Base-by-base conservation (phyloP, 2,329 filamentous ascomycete species). In the Clonostachys chloroleuca region DNA sequence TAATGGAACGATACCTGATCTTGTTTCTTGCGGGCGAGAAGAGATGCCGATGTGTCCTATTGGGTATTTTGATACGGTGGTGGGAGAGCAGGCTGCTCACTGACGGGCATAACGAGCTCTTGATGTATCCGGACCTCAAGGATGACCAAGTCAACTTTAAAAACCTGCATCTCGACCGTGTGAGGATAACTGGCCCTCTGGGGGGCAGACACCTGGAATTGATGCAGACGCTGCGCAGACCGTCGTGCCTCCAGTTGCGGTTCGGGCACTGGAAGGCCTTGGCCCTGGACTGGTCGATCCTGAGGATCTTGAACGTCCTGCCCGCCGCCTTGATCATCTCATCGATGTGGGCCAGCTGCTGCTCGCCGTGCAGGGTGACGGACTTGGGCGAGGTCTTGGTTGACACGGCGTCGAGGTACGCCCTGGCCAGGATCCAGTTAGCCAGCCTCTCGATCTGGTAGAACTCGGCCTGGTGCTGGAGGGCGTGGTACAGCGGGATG, bases 391-490 rank as follows among this genome's bases (percentile, higher is more conserved):
- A 34, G 46, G 41, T 34, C 18, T 34, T 17, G 16, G 7, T 24
- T 2, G 35, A 14, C 5, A 51, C 47, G 30, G 47, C 46, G 10
- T 42, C 34, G 16, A 40, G 46, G 39, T 43, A 51, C 8, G 34
- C 34, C 44, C 53, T 48, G 5, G 52, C 36, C 13, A 43, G 34
- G 41, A 63, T 52, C 60, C 60, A 63, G 16, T 37, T 43, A 46
- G 53, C 50, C 8, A 63, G 56, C 24, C 51, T 47, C 34, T 51
- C 45, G 12, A 61, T 51, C 34, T 52, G 49, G 49, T 67, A 70
- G 47, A 63, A 65, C 34, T 57, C 48, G 4, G 66, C 65, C 46
- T 69, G 64, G 1, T 49, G 52, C 14, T 60, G 51, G 2, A 70
- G 49, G 10, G 54, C 56, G n/a, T 54, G 51, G 54, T 71, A 72